phyloP scores from a whole-genome alignment of 2,329 filamentous ascomycete species.

The Elsinoe arachidis region DNA sequence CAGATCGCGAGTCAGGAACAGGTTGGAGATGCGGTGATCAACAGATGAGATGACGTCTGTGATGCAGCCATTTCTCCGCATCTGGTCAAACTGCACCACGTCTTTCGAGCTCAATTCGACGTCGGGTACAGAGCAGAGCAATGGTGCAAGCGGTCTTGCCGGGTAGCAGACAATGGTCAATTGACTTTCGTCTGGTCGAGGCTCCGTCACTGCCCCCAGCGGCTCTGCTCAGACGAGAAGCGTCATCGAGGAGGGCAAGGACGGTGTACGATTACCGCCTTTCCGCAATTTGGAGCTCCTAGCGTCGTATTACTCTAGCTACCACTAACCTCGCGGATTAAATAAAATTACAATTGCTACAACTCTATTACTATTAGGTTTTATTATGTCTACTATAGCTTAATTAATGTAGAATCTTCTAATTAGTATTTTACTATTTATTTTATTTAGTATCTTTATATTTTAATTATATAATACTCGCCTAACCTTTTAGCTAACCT shows the following conservation, averaged over 20 bases:
- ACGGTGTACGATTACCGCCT: no score
- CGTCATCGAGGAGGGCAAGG: no score
- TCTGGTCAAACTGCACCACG: neutral
- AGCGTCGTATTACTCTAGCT: no score
- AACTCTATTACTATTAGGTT: no score
- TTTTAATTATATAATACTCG: no score
- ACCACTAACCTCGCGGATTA: no score
- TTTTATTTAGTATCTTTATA: no score
- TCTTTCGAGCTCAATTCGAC: neutral
- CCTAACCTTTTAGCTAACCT: no score
- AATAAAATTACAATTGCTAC: no score
- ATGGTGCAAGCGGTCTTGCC: neutral
- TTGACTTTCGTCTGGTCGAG: neutral
- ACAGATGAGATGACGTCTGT: constrained; percentile 2
- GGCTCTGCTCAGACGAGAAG: neutral
- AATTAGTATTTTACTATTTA: no score
- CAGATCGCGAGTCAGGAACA: constrained; percentile 11
- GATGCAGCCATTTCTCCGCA: neutral
- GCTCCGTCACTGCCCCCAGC: neutral
- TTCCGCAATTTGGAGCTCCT: neutral
- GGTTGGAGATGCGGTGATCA: constrained; percentile 1
- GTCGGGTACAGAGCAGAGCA: neutral
- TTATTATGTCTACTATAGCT: no score
- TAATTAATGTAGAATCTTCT: no score
- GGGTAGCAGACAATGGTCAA: neutral